Base-by-base conservation (phyloP, 257 asterid species). In the Solanum verrucosum region DNA sequence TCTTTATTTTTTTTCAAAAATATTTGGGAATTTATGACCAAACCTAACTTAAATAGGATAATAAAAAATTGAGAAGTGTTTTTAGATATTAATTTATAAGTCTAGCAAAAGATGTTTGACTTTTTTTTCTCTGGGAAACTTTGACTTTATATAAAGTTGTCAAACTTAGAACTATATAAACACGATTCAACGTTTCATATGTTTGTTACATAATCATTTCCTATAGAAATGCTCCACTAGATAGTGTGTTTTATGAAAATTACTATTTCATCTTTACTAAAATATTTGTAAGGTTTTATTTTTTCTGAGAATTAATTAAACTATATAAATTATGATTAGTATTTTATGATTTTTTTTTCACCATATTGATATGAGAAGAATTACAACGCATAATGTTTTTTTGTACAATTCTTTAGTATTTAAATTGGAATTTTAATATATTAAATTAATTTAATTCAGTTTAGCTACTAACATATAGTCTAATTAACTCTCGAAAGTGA, bases 311-410 rank as follows among this genome's bases (percentile, higher is more conserved):
- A 11, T 11, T 25, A 14, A 12, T 11, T 27, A 14, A 12, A 13
- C 1, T 27, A 14, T 27, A 13, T 68, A 3, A 12, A 27, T 3
- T 68, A 13, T 68, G 5, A 68, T 13, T 5, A 67, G 5, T 67
- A 67, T 67, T 67, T 67, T 67, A 67, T 25, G 1, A 6, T 2
- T 5, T 67, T 67, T 25, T 34, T 34, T 67, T 27, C 1, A 13
- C 1, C 10, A 27, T 65, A n/a, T 65, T 65, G 16, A n/a, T 11
- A n/a, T 2, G 7, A 65, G 4, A 25, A 67, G 9, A 25, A 9
- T 8, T 1, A 0, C 25, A 60, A 21, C 1, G 3, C 0, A 59
- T 21, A 59, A 0, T 8, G 0, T 9, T 59, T 59, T 59, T 59
- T 21, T 0, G 1, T 4, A 60, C 4, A 9, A 0, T 9, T 59